Conservation (phyloP, 2,329 filamentous ascomycete genomes). For the Monilinia aucupariae region DNA sequence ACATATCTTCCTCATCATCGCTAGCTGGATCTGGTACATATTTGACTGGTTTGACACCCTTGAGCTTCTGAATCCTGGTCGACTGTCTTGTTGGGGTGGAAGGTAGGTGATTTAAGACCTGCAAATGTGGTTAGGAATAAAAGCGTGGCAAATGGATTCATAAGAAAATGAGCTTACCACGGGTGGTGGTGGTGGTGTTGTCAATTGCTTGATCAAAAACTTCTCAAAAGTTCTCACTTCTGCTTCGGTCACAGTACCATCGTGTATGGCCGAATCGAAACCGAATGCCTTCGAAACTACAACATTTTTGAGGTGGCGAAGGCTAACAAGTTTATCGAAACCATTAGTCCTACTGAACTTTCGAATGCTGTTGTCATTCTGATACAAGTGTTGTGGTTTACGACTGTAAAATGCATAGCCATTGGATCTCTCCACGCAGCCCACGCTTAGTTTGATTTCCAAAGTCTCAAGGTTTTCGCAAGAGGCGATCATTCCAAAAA, state of each 20-base stretch:
- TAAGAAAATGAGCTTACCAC: not conserved
- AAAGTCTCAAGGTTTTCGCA: conserved; percentile 18
- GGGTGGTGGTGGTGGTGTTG: not conserved
- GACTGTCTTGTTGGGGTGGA: not conserved
- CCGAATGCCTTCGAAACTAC: conserved; percentile 9
- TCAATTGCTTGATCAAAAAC: conserved; percentile 10
- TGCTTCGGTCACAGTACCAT: not conserved
- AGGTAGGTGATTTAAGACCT: not conserved
- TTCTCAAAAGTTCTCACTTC: conserved; percentile 5
- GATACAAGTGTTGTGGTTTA: conserved; percentile 7
- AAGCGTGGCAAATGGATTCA: not conserved
- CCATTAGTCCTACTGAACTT: conserved; percentile 21
- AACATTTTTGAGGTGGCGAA: conserved; percentile 23
- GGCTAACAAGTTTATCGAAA: conserved; percentile 20
- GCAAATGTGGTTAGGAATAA: not conserved
- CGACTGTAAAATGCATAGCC: not conserved
- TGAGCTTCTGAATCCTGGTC: conserved; percentile 5
- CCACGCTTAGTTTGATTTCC: conserved; percentile 12
- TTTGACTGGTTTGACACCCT: conserved; percentile 1
- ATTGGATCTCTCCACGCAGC: not conserved
- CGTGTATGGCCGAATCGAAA: not conserved
- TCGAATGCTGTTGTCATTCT: conserved; percentile 12
- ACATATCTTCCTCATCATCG: conserved; percentile 2
- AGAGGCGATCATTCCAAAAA: conserved; percentile 1
- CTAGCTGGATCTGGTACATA: conserved; percentile 6